Conservation (phyloP, 805 yeast genomes). For the Wickerhamiella galacta region DNA sequence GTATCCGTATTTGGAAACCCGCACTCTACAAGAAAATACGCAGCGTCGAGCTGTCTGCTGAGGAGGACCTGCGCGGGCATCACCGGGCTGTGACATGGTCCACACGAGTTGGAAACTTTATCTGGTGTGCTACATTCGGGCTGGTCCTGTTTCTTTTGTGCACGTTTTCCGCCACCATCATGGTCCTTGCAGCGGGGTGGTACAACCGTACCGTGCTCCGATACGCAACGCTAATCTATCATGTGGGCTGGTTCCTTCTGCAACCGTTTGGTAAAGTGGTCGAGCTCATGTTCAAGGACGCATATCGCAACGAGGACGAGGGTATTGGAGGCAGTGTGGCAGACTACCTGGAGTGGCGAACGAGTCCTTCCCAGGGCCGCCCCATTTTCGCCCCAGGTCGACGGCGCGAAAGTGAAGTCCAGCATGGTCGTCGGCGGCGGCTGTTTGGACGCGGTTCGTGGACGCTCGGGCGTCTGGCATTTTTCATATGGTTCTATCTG, state of each 20-base stretch:
- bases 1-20: conserved; percentile 97
- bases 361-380: conserved; percentile 20
- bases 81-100: conserved; percentile 38
- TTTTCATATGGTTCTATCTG: conserved; percentile 53
- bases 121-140: conserved; percentile 70
- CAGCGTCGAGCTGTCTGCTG: conserved; percentile 82
- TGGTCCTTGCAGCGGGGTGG: conserved; percentile 25
- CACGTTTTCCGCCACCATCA: conserved; percentile 29
- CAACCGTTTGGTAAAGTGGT: conserved; percentile 83
- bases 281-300: conserved; percentile 56
- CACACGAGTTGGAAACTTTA: conserved; percentile 47
- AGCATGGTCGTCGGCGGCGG: conserved; percentile 24
- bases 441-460: conserved; percentile 86
- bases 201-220: conserved; percentile 35
- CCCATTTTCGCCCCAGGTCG: conserved; percentile 40
- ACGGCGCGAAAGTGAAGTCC: conserved; percentile 10
- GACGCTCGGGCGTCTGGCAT: conserved; percentile 67
- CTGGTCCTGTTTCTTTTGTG: conserved; percentile 39
- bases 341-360: conserved; percentile 82
- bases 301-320: conserved; percentile 71
- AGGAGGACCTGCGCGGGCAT: conserved; percentile 48
- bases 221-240: conserved; percentile 44
- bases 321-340: conserved; percentile 72
- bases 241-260: conserved; percentile 45
- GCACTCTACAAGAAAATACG: conserved; percentile 85